Evolutionary conservation across 2,329 filamentous ascomycete species (phyloP), one percentile per base, ranked within the genome.

Genomic region (Ophiocordyceps camponoti-leonardi): DNA sequence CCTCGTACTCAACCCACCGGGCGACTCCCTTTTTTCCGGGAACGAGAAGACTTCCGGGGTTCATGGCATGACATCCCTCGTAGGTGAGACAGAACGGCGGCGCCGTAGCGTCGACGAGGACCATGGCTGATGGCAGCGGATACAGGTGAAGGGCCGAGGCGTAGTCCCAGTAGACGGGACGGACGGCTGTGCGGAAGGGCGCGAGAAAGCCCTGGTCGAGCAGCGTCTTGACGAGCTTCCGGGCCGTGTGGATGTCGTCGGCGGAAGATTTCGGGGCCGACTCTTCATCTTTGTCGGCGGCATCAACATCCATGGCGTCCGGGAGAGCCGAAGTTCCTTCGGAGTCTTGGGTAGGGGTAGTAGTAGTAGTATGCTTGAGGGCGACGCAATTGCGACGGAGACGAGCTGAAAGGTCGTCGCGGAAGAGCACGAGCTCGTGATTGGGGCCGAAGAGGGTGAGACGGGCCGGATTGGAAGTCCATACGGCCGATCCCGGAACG

Each of bases 1-100:
- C 62, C 61, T 84, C 83, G 66, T 90, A 96, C 65, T 96, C 92
- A 1, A 90, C 72, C 90, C 92, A 96, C 50, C 80, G 73, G 6
- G 79, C 83, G 7, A 81, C 75, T 4, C 79, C 78, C 50, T 77
- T 75, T 45, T 79, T 72, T 0, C 80, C 81, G 0, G 75, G 67
- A 0, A 85, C 79, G 22, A 93, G 71, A 44, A 98, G 62, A 43
- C 74, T 72, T 6, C 87, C 86, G 0, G 92, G 88, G 59, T 98
- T 98, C 75, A 98, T 81, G 31, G 95, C 88, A 65, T 92, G 85
- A 57, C 92, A 96, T 0, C 88, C 90, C 62, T 94, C 90, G 57
- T 96, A 96, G 14, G 85, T 94, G 51, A 95, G 69, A 45, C 82
- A 83, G 56, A 94, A 98, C 0, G 86, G 73, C 14, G 84, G 80